Percentiles rank a stretch among this genome's conserved stretches.
phyloP scores from a whole-genome alignment of 805 yeast genomes.

The Candida taoyuanica region DNA sequence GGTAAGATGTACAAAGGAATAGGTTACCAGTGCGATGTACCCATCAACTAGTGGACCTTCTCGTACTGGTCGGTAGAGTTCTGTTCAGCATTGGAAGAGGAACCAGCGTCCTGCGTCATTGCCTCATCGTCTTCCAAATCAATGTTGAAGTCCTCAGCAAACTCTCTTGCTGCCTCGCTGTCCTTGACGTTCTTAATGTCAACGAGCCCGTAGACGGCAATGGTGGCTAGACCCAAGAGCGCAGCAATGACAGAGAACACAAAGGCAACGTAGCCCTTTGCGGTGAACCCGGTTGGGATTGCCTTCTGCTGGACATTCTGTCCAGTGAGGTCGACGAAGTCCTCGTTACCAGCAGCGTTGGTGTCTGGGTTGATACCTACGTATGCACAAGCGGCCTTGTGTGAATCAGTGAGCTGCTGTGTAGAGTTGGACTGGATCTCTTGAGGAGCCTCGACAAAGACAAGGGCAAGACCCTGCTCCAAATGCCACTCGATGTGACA shows the following conservation, averaged over 20 bases:
- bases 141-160: conserved; percentile 25
- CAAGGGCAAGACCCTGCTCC: conserved; percentile 74
- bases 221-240: conserved; percentile 70
- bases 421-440: conserved; percentile 44
- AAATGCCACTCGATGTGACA: conserved; percentile 88
- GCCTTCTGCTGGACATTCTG: conserved; percentile 61
- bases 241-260: conserved; percentile 88
- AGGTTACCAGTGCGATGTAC: no score
- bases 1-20: not conserved
- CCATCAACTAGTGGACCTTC: conserved; percentile 1
- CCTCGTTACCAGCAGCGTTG: conserved; percentile 85
- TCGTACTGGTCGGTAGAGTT: not conserved
- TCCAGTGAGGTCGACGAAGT: conserved; percentile 66
- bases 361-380: conserved; percentile 54
- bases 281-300: conserved; percentile 89
- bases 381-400: conserved; percentile 53
- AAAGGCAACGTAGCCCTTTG: conserved; percentile 90
- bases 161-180: conserved; percentile 37
- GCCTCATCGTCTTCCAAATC: conserved; percentile 11
- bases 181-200: conserved; percentile 70
- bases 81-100: conserved; percentile 3
- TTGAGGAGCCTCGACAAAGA: conserved; percentile 66
- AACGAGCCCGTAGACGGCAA: conserved; percentile 79
- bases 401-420: conserved; percentile 60
- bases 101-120: conserved; percentile 4